These are phyloP conservation scores for Coprinopsis marcescibilis DNA, from an alignment of 768 basidiomycete species.

Conservation along the genomic window DNA sequence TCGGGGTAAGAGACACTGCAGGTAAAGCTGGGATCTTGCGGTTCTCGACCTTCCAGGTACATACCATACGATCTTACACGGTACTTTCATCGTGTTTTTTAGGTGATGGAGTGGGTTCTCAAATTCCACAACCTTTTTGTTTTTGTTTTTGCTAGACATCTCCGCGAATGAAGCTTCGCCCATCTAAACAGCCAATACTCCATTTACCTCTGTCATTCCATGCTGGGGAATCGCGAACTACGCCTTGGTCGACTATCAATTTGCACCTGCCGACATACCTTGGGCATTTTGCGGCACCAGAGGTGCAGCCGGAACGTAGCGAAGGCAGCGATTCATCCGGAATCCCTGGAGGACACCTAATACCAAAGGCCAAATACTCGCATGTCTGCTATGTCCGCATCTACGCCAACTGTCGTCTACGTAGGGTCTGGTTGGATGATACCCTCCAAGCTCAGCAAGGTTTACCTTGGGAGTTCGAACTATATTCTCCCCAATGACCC, in stretches of 20 bases:
- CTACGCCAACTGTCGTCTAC: conserved; percentile 71
- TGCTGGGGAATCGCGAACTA: conserved; percentile 45
- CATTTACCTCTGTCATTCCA: conserved; percentile 71
- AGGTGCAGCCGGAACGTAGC: neutral
- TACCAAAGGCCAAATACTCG: conserved; percentile 53
- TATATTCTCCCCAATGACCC: conserved; percentile 35
- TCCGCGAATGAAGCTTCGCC: conserved; percentile 42
- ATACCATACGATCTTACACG: conserved; percentile 11
- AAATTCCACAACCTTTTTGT: conserved; percentile 11
- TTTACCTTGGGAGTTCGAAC: conserved; percentile 74
- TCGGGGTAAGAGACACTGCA: conserved; percentile 62
- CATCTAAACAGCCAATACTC: conserved; percentile 44
- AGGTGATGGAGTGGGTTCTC: conserved; percentile 4
- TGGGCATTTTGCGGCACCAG: conserved; percentile 47
- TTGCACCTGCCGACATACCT: conserved; percentile 57
- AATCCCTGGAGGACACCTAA: conserved; percentile 9
- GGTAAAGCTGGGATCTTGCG: conserved; percentile 57
- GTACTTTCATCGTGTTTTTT: neutral
- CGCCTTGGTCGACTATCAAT: conserved; percentile 63
- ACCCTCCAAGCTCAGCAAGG: conserved; percentile 41
- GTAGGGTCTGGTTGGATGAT: conserved; percentile 73
- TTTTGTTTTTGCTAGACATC: conserved; percentile 39
- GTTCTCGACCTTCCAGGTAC: conserved; percentile 79
- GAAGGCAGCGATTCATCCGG: neutral
- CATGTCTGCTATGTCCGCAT: conserved; percentile 70